These are phyloP conservation scores for Asterionellopsis glacialis DNA, from an alignment of 108 stramenopile genomes.

Conservation along the genomic window DNA sequence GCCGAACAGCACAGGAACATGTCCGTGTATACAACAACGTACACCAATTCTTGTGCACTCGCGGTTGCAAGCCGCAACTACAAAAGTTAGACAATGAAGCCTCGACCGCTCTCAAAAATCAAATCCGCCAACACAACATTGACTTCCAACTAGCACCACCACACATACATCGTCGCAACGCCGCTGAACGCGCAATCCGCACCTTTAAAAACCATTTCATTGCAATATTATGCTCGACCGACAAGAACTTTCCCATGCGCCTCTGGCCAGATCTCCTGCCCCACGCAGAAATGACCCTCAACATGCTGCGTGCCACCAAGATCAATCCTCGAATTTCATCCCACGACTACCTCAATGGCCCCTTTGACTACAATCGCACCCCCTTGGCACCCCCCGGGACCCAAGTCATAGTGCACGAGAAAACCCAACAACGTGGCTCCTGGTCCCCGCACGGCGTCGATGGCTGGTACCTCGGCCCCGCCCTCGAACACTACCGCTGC, in stretches of 20 bases:
- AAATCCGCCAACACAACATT: too few species aligned
- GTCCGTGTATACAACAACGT: slow-evolving; percentile 7
- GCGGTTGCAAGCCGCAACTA: too few species aligned
- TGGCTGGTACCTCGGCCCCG: slow-evolving; percentile 48
- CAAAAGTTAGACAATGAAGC: slow-evolving; percentile 21
- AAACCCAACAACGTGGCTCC: slow-evolving; percentile 1
- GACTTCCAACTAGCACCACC: too few species aligned
- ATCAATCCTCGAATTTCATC: too few species aligned
- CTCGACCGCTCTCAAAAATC: slow-evolving; percentile 9
- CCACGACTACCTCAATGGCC: too few species aligned
- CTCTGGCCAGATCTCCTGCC: too few species aligned
- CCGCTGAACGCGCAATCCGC: too few species aligned
- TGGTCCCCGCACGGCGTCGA: slow-evolving; percentile 25
- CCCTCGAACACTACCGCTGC: slow-evolving; percentile 49
- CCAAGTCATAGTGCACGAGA: too few species aligned
- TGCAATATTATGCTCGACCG: slow-evolving; percentile 10
- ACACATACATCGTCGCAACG: too few species aligned
- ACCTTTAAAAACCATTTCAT: too few species aligned
- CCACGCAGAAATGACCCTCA: slow-evolving; percentile 28
- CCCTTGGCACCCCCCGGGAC: too few species aligned
- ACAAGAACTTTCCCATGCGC: slow-evolving; percentile 18
- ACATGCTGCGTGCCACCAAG: slow-evolving; percentile 28
- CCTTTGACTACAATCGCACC: too few species aligned
- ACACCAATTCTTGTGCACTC: slow-evolving; percentile 14
- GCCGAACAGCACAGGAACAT: neutral